Conservation (phyloP, 495 filamentous ascomycete species). For the Neurospora pannonica region DNA sequence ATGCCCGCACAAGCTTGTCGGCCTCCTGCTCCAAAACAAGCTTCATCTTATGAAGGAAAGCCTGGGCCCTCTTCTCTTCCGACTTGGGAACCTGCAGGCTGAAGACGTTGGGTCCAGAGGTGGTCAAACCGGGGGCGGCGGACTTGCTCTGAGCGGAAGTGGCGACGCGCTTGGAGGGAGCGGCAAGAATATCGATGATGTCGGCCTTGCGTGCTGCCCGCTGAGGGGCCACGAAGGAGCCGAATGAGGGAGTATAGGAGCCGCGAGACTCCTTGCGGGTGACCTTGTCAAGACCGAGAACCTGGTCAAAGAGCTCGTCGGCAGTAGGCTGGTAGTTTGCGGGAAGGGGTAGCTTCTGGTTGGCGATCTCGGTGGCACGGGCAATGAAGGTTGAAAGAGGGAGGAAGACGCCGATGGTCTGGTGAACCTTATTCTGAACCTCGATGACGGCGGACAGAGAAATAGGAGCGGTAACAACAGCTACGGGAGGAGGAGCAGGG, state of each 20-base stretch:
- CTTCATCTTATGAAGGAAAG: conserved; percentile 80
- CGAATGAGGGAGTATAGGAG: conserved; percentile 49
- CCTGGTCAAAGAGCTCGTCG: conserved; percentile 79
- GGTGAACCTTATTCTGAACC: conserved; percentile 69
- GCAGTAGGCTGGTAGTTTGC: conserved; percentile 50
- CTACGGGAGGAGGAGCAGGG: conserved; percentile 33
- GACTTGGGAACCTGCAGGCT: conserved; percentile 63
- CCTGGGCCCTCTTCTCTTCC: conserved; percentile 70
- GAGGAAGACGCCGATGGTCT: conserved; percentile 63
- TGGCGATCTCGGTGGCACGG: conserved; percentile 74
- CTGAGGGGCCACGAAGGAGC: conserved; percentile 28
- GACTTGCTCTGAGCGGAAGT: conserved; percentile 12
- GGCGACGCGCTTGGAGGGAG: conserved; percentile 28
- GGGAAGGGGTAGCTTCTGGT: conserved; percentile 68
- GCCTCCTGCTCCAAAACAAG: conserved; percentile 72
- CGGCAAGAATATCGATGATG: conserved; percentile 69
- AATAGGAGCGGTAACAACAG: conserved; percentile 57
- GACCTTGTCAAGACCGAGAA: conserved; percentile 60
- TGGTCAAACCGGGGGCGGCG: conserved; percentile 26
- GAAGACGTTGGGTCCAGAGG: conserved; percentile 61
- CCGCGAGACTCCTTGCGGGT: conserved; percentile 36
- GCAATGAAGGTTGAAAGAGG: conserved; percentile 82
- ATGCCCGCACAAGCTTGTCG: conserved; percentile 52
- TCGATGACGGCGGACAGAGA: conserved; percentile 68
- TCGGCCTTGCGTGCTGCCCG: conserved; percentile 55